A percentile compares a stretch with the other conserved stretches of the same genome.
These are phyloP conservation scores for Cladophialophora exuberans DNA, from an alignment of 2,329 filamentous ascomycete genomes.

Conservation along the genomic window DNA sequence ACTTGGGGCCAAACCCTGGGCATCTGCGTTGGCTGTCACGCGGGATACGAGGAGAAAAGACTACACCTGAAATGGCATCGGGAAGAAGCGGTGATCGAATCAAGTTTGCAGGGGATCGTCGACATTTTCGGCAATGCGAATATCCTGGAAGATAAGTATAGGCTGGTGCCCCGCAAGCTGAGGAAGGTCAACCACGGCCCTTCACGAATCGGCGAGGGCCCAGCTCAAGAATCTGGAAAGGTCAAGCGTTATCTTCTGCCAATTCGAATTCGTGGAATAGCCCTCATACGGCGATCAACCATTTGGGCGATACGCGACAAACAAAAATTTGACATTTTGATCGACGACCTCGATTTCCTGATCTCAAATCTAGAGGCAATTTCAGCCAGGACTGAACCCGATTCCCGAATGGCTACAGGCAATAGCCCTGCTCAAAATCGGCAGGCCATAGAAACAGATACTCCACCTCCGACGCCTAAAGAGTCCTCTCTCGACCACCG, in stretches of 20 bases:
- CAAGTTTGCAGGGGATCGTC: background rate
- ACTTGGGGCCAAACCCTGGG: background rate
- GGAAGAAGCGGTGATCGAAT: background rate
- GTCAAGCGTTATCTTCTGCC: background rate
- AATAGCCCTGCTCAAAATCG: too few relatives aligned
- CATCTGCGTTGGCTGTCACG: background rate
- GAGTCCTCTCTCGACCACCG: too few relatives aligned
- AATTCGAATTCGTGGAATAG: background rate
- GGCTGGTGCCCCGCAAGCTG: background rate
- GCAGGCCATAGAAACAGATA: too few relatives aligned
- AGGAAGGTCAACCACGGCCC: background rate
- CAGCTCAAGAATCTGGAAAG: background rate
- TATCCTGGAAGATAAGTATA: background rate
- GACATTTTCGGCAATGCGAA: background rate
- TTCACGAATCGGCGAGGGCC: background rate
- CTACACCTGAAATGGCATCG: background rate
- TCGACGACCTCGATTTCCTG: background rate
- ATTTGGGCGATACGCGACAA: background rate
- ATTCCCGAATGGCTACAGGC: too few relatives aligned
- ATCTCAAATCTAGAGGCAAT: background rate
- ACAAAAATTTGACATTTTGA: background rate
- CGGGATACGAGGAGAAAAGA: background rate
- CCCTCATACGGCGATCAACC: background rate
- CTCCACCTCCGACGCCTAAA: too few relatives aligned
- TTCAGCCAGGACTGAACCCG: too few relatives aligned